Evolutionary conservation across 176 grass and related monocot species (phyloP).

Genomic region (Elymus sibiricus): DNA sequence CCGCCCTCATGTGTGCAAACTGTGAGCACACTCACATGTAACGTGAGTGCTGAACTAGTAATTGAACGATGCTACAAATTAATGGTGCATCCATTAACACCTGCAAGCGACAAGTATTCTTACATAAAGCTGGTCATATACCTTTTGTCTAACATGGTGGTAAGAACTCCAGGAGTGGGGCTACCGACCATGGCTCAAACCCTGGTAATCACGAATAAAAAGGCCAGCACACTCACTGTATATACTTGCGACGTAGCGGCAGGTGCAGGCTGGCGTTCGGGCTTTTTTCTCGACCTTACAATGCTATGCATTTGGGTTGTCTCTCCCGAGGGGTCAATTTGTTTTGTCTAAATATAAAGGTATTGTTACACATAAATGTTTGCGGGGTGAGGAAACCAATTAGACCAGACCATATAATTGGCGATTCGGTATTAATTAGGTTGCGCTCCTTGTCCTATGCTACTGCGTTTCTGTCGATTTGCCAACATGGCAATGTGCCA

Average conservation of each 20-base stretch:
- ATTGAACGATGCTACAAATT: background rate
- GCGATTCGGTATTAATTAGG: background rate
- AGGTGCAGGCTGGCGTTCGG: background rate
- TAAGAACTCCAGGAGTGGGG: too few relatives aligned
- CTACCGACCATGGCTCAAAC: background rate
- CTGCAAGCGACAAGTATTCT: background rate
- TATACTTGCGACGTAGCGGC: background rate
- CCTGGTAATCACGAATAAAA: too few relatives aligned
- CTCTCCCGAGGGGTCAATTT: background rate
- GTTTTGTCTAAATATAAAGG: background rate
- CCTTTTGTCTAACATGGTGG: background rate
- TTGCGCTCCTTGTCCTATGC: background rate
- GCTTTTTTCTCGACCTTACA: background rate
- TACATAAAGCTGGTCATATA: background rate
- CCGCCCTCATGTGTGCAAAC: background rate
- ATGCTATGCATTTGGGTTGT: background rate
- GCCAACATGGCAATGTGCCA: background rate
- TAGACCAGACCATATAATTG: background rate
- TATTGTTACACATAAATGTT: background rate
- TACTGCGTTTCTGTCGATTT: background rate
- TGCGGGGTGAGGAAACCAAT: background rate
- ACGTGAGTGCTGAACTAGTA: background rate
- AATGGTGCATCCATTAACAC: background rate
- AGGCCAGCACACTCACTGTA: too few relatives aligned
- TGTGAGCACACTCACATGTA: background rate